Conservation (phyloP, 78 protist genomes). For the Bodo saltans region DNA sequence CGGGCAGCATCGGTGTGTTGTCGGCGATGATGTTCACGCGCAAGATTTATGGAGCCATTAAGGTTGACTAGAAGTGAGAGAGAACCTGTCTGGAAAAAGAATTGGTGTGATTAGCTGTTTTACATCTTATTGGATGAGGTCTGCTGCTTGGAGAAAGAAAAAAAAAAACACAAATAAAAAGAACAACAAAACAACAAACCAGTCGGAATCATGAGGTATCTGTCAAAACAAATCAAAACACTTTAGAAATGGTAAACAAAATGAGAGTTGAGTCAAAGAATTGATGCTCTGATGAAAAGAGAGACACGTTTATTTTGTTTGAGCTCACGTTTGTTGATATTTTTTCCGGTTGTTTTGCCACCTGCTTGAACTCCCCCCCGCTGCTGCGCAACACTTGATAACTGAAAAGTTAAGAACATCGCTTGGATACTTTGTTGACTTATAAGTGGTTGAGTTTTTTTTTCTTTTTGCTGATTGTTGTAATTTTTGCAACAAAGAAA, state of each 20-base stretch:
- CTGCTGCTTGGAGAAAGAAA: background rate
- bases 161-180: background rate
- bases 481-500: no score
- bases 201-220: background rate
- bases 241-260: background rate
- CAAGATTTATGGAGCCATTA: constrained; percentile 73
- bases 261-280: no score
- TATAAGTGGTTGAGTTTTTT: background rate
- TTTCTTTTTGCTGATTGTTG: background rate
- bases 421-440: background rate
- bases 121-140: no score
- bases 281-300: no score
- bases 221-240: background rate
- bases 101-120: no score
- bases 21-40: constrained; percentile 58
- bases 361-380: no score
- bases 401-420: no score
- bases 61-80: constrained; percentile 55
- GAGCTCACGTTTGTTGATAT: no score
- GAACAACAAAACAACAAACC: background rate
- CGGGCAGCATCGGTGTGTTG: constrained; percentile 68
- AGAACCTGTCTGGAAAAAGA: no score
- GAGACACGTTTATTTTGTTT: no score
- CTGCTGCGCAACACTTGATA: no score
- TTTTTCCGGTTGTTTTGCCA: no score